These are phyloP conservation scores for Priceomyces melissophilus DNA, from an alignment of 805 yeast species.

Conservation along the genomic window DNA sequence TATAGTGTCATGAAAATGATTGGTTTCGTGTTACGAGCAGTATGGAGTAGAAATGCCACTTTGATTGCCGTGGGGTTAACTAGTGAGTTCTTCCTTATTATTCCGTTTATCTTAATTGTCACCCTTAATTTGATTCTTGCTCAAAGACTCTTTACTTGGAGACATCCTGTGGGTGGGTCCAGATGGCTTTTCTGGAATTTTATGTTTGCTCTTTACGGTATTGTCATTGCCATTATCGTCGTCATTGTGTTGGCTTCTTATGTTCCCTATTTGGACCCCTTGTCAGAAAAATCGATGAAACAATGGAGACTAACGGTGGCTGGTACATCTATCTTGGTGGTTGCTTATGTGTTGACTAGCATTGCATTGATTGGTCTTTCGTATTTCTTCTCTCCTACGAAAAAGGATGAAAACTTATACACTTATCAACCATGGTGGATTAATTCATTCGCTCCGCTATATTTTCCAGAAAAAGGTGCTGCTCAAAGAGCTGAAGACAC, in stretches of 20 bases:
- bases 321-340: conserved; percentile 27
- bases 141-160: conserved; percentile 71
- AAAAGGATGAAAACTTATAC: conserved; percentile 45
- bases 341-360: conserved; percentile 51
- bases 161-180: conserved; percentile 69
- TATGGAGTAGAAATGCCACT: conserved; percentile 53
- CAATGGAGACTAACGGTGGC: conserved; percentile 24
- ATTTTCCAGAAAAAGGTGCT: conserved; percentile 58
- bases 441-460: conserved; percentile 55
- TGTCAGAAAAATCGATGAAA: conserved; percentile 30
- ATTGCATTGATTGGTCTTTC: conserved; percentile 48
- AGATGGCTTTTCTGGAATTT: conserved; percentile 44
- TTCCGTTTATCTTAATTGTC: conserved; percentile 54
- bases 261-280: conserved; percentile 57
- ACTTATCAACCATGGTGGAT: conserved; percentile 81
- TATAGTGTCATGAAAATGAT: conserved; percentile 50
- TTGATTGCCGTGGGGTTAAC: conserved; percentile 50
- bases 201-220: conserved; percentile 47
- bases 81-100: conserved; percentile 50
- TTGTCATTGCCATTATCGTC: conserved; percentile 53
- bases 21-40: conserved; percentile 57
- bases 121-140: conserved; percentile 61
- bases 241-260: conserved; percentile 64
- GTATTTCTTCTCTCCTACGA: conserved; percentile 54
- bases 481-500: conserved; percentile 45